Evolutionary conservation across 257 asterid genomes (phyloP), one percentile per base, ranked within the genome.

Genomic region (Salvia miltiorrhiza): DNA sequence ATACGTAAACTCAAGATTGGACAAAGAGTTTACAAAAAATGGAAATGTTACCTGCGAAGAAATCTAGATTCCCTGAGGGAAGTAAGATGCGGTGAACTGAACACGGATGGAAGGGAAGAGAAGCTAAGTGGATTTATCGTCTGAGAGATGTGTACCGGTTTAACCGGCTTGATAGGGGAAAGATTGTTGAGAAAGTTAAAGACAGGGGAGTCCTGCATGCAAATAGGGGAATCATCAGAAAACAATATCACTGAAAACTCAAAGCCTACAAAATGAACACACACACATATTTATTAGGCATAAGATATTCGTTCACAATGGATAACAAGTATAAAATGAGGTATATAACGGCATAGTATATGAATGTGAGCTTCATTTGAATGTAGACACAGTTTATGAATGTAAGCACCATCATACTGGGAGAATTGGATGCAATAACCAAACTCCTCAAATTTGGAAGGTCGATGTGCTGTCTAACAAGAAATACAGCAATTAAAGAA

Each of bases 161-260:
- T 87, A 17, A 84, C 82, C 1, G 86, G 90, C 76, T 85, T 81
- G 67, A 93, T 90, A 1, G 99, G 99, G 5, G 99, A 93, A 60
- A 93, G 99, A 66, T 45, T 86, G 82, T 90, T 90, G 67, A 93
- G 85, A 68, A 87, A 93, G 60, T 61, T 83, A 63, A 76, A 88
- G 35, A 93, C 82, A 1, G 99, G 99, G 3, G 97, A 93, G 43
- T 90, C 95, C 99, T 93, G 92, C 83, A 78, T 14, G 62, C 21
- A 23, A 45, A 56, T 41, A 63, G 52, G 14, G 65, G 43, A 70
- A 58, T 8, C 61, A 7, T 68, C 33, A 57, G 28, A 16, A 4
- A 68, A 24, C 65, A 37, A 32, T 20, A 4, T 69, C n/a, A 41
- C 12, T 39, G 54, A 14, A 64, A 5, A 20, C 17, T 11, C 12